Evolutionary conservation across 257 asterid genomes (phyloP), one percentile per base, ranked within the genome.

Genomic region (Osmanthus fragrans): DNA sequence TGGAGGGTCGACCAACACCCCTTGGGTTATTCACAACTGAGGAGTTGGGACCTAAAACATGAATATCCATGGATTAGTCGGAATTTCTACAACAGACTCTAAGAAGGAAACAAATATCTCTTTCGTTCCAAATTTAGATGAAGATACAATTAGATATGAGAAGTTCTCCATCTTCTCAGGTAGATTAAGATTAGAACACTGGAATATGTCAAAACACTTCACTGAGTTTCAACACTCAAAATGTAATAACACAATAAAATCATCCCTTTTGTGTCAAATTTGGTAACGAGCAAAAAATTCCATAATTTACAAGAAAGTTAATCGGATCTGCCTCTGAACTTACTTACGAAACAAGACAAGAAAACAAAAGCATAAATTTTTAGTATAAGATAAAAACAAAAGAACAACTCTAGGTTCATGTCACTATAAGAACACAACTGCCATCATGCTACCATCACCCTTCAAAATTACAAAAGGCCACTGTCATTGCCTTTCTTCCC

Each of bases 41-140:
- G 56, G 91, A 80, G 79, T 89, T 86, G 69, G 91, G 87, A 75
- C 86, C 98, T 91, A 85, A 36, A 81, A 36, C 66, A 73, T 34
- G 13, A 68, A 76, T 72, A 73, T 73, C 77, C 72, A 21, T 32
- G 70, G 39, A 76, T 27, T 19, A 64, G 37, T 45, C 51, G 5
- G 19, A 12, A 45, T 3, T 45, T 12, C 4, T 45, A 3, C 0
- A 15, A 3, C 51, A 45, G 51, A 45, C 51, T 45, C 0, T 21
- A 10, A 25, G 2, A 60, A 9, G 2, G 1, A 60, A 60, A 21
- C 15, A 60, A 60, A 25, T 7, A 30, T 21, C 68, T 60, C 12
- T 6, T 60, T 21, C 11, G 16, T 21, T 21, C 30, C 9, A n/a
- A 21, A 23, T 1, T 3, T 58, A 58, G 67, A 58, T 8, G 30